A percentile compares a stretch with the other conserved stretches of the same genome.
phyloP scores from a whole-genome alignment of 768 basidiomycete species.

The Chiua virens region DNA sequence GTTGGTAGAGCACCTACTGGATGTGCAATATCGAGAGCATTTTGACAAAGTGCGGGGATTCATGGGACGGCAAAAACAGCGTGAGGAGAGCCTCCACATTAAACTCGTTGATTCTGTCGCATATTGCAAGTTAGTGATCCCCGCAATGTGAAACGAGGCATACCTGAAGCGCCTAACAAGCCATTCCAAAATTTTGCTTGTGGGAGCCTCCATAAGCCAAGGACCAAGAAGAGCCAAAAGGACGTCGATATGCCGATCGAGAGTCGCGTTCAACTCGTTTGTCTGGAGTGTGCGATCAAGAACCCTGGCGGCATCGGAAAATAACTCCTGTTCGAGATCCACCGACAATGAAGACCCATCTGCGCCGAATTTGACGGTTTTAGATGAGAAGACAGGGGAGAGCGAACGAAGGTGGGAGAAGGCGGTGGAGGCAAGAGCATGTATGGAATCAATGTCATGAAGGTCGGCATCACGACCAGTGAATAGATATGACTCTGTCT shows the following conservation, averaged over 20 bases:
- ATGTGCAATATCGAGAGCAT: constrained; percentile 86
- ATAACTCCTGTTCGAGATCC: constrained; percentile 67
- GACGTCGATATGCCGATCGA: constrained; percentile 59
- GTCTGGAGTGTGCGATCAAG: constrained; percentile 79
- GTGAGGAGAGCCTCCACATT: constrained; percentile 77
- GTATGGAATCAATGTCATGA: constrained; percentile 86
- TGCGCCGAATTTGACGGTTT: constrained; percentile 6
- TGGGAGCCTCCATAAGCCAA: constrained; percentile 77
- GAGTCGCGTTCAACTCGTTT: constrained; percentile 55
- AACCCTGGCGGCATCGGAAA: constrained; percentile 74
- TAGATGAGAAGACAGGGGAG: constrained; percentile 46
- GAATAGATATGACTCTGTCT: constrained; percentile 84
- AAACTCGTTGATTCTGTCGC: constrained; percentile 83
- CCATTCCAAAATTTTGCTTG: constrained; percentile 91
- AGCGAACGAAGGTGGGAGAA: constrained; percentile 69
- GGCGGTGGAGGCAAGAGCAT: constrained; percentile 77
- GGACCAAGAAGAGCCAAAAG: constrained; percentile 75
- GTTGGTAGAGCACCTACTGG: constrained; percentile 43
- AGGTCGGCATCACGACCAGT: constrained; percentile 76
- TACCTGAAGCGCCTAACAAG: constrained; percentile 91
- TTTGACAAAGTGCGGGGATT: constrained; percentile 91
- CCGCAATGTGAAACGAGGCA: constrained; percentile 13
- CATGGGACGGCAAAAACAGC: constrained; percentile 92
- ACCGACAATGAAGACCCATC: constrained; percentile 24
- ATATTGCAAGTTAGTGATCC: background rate